Evolutionary conservation across 352 stramenopile species (phyloP), one percentile per base, ranked within the genome.

Genomic region (Phytophthora rubi): DNA sequence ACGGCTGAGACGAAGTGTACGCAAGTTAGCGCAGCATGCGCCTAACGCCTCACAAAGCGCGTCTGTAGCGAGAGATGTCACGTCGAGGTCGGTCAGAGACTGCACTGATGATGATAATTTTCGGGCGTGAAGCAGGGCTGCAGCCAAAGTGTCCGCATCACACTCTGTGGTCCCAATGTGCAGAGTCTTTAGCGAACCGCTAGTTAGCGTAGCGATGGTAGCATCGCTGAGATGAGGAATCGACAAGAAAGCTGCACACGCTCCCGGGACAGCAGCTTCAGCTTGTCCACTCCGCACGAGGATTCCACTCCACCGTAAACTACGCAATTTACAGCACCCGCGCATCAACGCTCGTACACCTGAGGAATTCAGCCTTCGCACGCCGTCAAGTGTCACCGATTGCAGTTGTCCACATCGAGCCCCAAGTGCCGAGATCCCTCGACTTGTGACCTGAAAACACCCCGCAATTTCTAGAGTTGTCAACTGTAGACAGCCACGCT

Each of bases 361-460:
- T 0, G 44, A 53, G 0, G 35, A 59, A 3, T 71, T 71, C 9
- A 95, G 15, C 6, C 86, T 81, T 16, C 81, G 78, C 4, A 95
- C 75, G 0, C 88, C 88, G 39, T 93, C 80, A 0, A 93, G 55
- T n/a, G 79, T 55, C 18, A 95, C 57, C n/a, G 62, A 73, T 23
- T 76, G 52, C 4, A 95, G 79, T 13, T 67, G 57, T 4, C 53
- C 1, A 23, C 88, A 94, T 9, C 73, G 58, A 1, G 60, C 33
- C 0, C 75, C 82, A 8, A 95, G 49, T 0, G 70, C 64, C 10
- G 54, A 63, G 28, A 92, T 56, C 1, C 80, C 77, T 39, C 59
- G 75, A 59, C 77, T 83, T 5, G 84, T 94, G 53, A 95, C 58
- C 44, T 76, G 83, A 57, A 87, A 89, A 57, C 88, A 95, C 21